These are phyloP conservation scores for Mentha longifolia DNA, from an alignment of 257 asterid species.

Conservation along the genomic window DNA sequence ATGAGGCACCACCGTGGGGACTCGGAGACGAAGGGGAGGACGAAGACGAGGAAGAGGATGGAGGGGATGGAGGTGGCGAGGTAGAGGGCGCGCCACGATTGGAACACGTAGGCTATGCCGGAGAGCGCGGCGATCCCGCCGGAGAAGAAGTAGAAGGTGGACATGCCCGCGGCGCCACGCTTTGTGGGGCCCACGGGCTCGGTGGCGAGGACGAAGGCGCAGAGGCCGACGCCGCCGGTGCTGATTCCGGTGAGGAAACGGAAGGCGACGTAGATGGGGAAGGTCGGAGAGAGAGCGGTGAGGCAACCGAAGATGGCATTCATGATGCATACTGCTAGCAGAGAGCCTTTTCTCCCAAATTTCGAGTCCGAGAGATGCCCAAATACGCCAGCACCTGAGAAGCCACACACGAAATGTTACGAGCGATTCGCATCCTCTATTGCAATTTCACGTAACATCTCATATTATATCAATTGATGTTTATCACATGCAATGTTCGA, in stretches of 20 bases:
- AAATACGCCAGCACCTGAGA: conserved; percentile 86
- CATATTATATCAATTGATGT: no score
- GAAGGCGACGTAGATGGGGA: conserved; percentile 54
- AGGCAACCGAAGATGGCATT: conserved; percentile 77
- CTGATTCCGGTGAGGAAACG: conserved; percentile 88
- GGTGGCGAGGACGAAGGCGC: conserved; percentile 84
- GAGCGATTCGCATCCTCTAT: no score
- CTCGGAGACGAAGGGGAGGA: conserved; percentile 75
- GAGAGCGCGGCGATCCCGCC: conserved; percentile 73
- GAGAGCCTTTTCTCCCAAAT: conserved; percentile 82
- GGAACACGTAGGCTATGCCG: conserved; percentile 66
- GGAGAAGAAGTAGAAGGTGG: conserved; percentile 91
- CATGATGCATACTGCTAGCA: conserved; percentile 63
- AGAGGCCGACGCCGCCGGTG: conserved; percentile 91
- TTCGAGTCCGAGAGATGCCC: conserved; percentile 89
- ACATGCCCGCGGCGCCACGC: conserved; percentile 88
- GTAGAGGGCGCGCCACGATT: conserved; percentile 74
- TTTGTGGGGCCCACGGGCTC: conserved; percentile 81
- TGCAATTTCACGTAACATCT: no score
- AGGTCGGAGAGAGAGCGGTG: conserved; percentile 69
- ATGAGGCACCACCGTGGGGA: conserved; percentile 91
- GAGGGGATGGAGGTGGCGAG: conserved; percentile 75
- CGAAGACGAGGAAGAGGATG: conserved; percentile 45
- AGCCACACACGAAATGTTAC: not conserved
- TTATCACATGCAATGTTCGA: no score